Conservation (phyloP, 495 filamentous ascomycete genomes). For the Neurospora sp. region DNA sequence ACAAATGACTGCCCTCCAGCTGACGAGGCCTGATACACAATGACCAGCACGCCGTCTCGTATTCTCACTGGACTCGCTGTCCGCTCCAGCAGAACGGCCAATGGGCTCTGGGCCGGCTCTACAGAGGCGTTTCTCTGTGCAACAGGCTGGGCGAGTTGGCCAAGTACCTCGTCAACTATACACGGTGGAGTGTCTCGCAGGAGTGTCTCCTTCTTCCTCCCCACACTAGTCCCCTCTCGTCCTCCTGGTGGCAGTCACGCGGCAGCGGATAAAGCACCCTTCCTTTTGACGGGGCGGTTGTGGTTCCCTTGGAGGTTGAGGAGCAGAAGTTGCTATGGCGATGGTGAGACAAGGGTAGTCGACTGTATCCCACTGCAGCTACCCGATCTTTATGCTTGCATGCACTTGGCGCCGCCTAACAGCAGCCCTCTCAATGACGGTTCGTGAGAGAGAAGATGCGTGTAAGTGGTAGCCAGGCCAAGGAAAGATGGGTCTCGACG, state of each 20-base stretch:
- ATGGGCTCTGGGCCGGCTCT: conserved; percentile 35
- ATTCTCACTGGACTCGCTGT: conserved; percentile 15
- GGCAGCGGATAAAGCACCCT: conserved; percentile 37
- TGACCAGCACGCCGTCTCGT: conserved; percentile 22
- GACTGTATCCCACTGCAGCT: conserved; percentile 25
- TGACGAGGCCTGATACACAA: conserved; percentile 27
- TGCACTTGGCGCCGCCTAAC: conserved; percentile 19
- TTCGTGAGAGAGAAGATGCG: neutral
- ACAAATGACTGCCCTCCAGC: conserved; percentile 13
- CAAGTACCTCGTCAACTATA: conserved; percentile 16
- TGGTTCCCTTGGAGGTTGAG: neutral
- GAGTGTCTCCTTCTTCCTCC: conserved; percentile 8
- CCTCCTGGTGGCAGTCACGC: conserved; percentile 23
- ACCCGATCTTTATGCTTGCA: conserved; percentile 24
- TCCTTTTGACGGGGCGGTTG: conserved; percentile 1
- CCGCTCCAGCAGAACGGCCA: conserved; percentile 19
- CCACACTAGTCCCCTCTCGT: neutral
- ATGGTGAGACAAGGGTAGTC: conserved; percentile 20
- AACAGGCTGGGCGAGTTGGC: conserved; percentile 28
- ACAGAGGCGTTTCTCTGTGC: conserved; percentile 34
- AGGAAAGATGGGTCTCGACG: neutral
- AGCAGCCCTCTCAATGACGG: conserved; percentile 1
- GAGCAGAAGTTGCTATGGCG: conserved; percentile 2
- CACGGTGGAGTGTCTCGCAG: conserved; percentile 23
- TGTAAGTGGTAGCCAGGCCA: neutral